Conservation (phyloP, 2,329 filamentous ascomycete genomes). For the Periconia sp. region DNA sequence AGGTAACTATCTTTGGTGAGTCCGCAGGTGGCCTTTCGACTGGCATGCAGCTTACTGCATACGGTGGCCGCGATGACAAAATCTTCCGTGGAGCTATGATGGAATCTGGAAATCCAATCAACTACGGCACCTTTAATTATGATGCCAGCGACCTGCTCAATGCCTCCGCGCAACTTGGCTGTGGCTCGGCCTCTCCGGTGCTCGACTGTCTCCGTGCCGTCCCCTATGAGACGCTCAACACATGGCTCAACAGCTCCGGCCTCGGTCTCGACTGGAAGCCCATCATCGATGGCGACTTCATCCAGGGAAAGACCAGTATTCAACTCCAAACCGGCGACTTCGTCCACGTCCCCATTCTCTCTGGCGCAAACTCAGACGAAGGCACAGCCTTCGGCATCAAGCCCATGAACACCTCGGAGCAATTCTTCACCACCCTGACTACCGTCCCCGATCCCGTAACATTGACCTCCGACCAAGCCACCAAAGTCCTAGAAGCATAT, state of each 20-base stretch:
- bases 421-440: constrained; percentile 55
- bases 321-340: constrained; percentile 65
- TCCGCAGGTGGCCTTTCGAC: constrained; percentile 53
- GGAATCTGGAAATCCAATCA: constrained; percentile 50
- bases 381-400: constrained; percentile 62
- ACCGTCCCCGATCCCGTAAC: constrained; percentile 23
- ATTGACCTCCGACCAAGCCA: constrained; percentile 28
- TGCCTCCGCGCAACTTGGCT: constrained; percentile 36
- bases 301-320: constrained; percentile 58
- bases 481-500: constrained; percentile 35
- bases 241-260: constrained; percentile 54
- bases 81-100: constrained; percentile 56
- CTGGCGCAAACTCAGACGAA: constrained; percentile 71
- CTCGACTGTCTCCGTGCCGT: constrained; percentile 61
- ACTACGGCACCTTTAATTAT: constrained; percentile 29
- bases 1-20: constrained; percentile 55
- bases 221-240: constrained; percentile 65
- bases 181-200: constrained; percentile 11
- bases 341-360: constrained; percentile 67
- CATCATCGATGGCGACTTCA: constrained; percentile 63
- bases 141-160: constrained; percentile 65
- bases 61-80: constrained; percentile 54
- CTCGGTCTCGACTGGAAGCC: constrained; percentile 45
- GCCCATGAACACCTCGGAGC: constrained; percentile 61
- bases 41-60: constrained; percentile 54